phyloP scores from a whole-genome alignment of 164 flowering plant species.

The Vitis amurensis region DNA sequence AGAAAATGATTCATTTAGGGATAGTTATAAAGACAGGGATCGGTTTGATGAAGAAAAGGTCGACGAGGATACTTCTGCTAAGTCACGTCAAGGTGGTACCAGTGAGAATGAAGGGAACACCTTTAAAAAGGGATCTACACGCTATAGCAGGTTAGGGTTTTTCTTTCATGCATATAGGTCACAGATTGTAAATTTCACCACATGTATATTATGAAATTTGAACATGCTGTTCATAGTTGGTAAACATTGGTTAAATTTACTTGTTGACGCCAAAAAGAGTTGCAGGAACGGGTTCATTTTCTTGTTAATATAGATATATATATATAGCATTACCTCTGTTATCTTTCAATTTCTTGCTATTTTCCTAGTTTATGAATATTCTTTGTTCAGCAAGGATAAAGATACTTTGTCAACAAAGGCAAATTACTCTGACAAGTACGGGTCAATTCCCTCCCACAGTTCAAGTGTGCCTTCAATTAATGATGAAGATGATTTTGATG shows the following conservation, averaged over 20 bases:
- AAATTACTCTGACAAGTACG: slow-evolving; percentile 33
- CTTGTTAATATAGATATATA: not conserved
- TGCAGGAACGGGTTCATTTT: not conserved
- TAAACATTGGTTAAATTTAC: no score
- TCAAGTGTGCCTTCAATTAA: slow-evolving; percentile 40
- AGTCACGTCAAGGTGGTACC: slow-evolving; percentile 35
- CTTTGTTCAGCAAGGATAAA: slow-evolving; percentile 45
- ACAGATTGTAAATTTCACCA: no score
- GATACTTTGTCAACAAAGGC: slow-evolving; percentile 28
- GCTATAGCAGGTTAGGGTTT: slow-evolving; percentile 44
- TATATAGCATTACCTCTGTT: no score
- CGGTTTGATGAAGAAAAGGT: slow-evolving; percentile 43
- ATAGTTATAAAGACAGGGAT: slow-evolving; percentile 48
- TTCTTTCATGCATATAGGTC: not conserved
- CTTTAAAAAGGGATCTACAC: slow-evolving; percentile 39
- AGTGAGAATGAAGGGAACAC: slow-evolving; percentile 28
- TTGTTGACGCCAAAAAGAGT: no score
- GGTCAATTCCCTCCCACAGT: slow-evolving; percentile 43
- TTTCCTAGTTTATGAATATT: slow-evolving; percentile 6
- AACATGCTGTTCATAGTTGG: no score
- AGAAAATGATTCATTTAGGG: slow-evolving; percentile 46
- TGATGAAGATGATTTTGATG: slow-evolving; percentile 83
- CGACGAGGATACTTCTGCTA: slow-evolving; percentile 40
- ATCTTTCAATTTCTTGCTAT: not conserved
- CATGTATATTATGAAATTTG: no score